Conservation (phyloP, 2,329 filamentous ascomycete species). For the Sporothrix inflata region DNA sequence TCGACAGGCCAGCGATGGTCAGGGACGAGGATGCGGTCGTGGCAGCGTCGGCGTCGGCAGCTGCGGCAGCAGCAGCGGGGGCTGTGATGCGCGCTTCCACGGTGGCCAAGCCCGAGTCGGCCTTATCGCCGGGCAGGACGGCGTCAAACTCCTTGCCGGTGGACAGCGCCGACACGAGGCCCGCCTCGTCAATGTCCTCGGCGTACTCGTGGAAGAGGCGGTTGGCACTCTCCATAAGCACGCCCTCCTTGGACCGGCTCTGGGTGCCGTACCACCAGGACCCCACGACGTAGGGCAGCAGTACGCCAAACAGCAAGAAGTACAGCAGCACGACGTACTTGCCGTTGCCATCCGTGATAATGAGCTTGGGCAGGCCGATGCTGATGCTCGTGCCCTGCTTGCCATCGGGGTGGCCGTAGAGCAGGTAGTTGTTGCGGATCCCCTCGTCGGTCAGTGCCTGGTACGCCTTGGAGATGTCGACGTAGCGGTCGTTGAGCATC, state of each 20-base stretch:
- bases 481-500: constrained; percentile 81
- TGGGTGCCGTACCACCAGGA: constrained; percentile 99
- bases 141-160: constrained; percentile 83
- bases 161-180: constrained; percentile 79
- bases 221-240: constrained; percentile 90
- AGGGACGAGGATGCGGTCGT: constrained; percentile 39
- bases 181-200: constrained; percentile 78
- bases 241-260: constrained; percentile 87
- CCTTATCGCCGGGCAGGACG: constrained; percentile 74
- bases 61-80: constrained; percentile 52
- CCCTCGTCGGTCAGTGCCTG: constrained; percentile 98
- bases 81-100: constrained; percentile 80
- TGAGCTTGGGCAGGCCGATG: constrained; percentile 90
- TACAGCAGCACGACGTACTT: constrained; percentile 95
- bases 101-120: constrained; percentile 78
- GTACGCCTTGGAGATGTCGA: constrained; percentile 96
- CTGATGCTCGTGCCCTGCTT: constrained; percentile 99
- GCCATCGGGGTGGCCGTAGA: constrained; percentile 94
- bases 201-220: constrained; percentile 93
- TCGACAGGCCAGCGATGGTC: constrained; percentile 56
- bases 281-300: constrained; percentile 90
- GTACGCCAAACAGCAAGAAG: constrained; percentile 81
- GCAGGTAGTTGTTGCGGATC: constrained; percentile 92
- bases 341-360: constrained; percentile 89
- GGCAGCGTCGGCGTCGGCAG: background rate